Conservation (phyloP, 306 rosid species). For the Comarum palustre region DNA sequence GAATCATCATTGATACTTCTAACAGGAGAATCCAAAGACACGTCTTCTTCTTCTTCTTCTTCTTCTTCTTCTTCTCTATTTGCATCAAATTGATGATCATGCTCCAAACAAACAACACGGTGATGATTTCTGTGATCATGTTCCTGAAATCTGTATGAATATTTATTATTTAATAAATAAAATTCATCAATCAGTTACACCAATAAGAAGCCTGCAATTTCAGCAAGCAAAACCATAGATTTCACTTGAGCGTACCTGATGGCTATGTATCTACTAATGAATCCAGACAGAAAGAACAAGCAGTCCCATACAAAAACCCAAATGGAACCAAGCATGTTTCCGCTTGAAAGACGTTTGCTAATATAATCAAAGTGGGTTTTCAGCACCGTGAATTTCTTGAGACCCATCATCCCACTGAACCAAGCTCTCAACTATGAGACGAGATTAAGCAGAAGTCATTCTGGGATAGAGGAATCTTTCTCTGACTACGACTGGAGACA, state of each 20-base stretch:
- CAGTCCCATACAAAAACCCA: slow-evolving; percentile 32
- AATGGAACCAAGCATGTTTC: slow-evolving; percentile 40
- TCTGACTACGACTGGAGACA: slow-evolving; percentile 27
- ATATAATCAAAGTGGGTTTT: slow-evolving; percentile 38
- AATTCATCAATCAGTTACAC: not conserved
- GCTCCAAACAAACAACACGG: not conserved
- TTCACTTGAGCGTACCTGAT: slow-evolving; percentile 45
- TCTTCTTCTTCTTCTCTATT: slow-evolving; percentile 40
- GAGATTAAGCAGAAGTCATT: slow-evolving; percentile 16
- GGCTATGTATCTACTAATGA: slow-evolving; percentile 30
- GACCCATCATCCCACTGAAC: slow-evolving; percentile 30
- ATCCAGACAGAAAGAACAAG: slow-evolving; percentile 37
- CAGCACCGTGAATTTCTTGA: slow-evolving; percentile 28
- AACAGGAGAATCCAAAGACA: slow-evolving; percentile 27
- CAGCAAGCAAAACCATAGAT: slow-evolving; percentile 5
- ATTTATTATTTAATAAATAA: not conserved
- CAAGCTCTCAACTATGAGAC: slow-evolving; percentile 27
- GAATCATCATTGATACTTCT: not conserved
- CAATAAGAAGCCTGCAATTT: not conserved
- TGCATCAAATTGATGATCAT: slow-evolving; percentile 18
- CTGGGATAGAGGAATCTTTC: slow-evolving; percentile 33
- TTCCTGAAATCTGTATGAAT: slow-evolving; percentile 38
- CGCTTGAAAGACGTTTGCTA: slow-evolving; percentile 22
- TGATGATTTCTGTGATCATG: slow-evolving; percentile 22
- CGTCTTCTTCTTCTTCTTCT: slow-evolving; percentile 35